A percentile compares a stretch with the other conserved stretches of the same genome.
Conservation (phyloP, 495 filamentous ascomycete species). For the Daldinia loculata region DNA sequence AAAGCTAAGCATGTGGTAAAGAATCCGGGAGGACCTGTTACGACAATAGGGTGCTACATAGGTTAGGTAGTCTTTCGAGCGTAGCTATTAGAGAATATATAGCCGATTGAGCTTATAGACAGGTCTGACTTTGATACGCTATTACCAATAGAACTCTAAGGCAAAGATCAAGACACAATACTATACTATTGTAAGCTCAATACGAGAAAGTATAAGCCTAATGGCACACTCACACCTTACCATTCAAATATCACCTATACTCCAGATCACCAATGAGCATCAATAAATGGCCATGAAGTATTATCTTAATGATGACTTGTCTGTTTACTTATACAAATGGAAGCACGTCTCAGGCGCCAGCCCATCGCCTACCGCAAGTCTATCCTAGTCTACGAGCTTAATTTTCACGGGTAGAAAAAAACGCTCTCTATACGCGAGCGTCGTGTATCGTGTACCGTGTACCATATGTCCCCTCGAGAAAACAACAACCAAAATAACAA, state of each 20-base stretch:
- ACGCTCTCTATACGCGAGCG: slow-evolving; percentile 22
- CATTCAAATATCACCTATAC: not conserved
- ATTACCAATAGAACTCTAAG: no score
- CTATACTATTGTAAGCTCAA: not conserved
- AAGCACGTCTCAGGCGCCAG: slow-evolving; percentile 4
- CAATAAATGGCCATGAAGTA: not conserved
- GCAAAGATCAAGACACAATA: no score
- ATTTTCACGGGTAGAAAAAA: slow-evolving; percentile 5
- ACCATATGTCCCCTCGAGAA: slow-evolving; percentile 1
- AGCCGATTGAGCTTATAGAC: not conserved
- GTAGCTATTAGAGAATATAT: not conserved
- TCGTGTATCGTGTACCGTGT: slow-evolving; percentile 1
- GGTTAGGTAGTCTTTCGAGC: not conserved
- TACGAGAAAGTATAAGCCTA: not conserved
- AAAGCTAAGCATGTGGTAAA: slow-evolving; percentile 3
- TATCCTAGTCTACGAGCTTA: slow-evolving; percentile 24
- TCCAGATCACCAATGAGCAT: not conserved
- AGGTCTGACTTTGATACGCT: no score
- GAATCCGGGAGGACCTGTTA: not conserved
- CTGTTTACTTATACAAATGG: slow-evolving; percentile 21
- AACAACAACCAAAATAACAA: not conserved
- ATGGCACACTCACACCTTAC: not conserved
- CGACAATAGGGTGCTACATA: not conserved
- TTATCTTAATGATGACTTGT: slow-evolving; percentile 6
- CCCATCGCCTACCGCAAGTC: slow-evolving; percentile 24